These are phyloP conservation scores for Craterostigma plantagineum DNA, from an alignment of 257 asterid genomes.

Conservation along the genomic window DNA sequence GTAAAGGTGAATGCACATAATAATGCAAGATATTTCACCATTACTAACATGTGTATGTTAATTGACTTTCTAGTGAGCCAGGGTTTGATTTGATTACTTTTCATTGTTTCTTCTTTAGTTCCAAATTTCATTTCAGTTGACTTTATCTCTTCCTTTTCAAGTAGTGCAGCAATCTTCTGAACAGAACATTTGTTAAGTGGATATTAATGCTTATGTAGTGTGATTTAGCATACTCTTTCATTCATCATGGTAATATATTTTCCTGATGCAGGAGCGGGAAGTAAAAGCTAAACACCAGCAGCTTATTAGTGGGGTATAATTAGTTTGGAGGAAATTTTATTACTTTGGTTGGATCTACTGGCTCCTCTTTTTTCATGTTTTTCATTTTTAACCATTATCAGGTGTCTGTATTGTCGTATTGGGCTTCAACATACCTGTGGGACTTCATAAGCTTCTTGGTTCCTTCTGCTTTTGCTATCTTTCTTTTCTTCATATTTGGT, in stretches of 20 bases:
- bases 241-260: conserved; percentile 4
- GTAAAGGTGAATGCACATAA: conserved; percentile 46
- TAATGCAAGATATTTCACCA: too few relatives aligned
- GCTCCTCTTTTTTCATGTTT: background rate
- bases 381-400: conserved; percentile 11
- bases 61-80: too few relatives aligned
- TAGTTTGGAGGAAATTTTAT: background rate
- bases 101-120: too few relatives aligned
- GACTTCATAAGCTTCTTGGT: conserved; percentile 96
- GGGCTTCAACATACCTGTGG: conserved; percentile 96
- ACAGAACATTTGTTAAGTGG: too few relatives aligned
- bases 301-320: conserved; percentile 81
- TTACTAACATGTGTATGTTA: too few relatives aligned
- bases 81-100: too few relatives aligned
- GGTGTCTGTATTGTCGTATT: conserved; percentile 83
- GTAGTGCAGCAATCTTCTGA: too few relatives aligned
- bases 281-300: conserved; percentile 98
- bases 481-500: conserved; percentile 76
- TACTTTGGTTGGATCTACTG: background rate
- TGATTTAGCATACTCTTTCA: background rate
- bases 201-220: background rate
- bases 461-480: conserved; percentile 64
- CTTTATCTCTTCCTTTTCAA: too few relatives aligned
- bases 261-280: conserved; percentile 76
- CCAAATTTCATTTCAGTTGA: too few relatives aligned